Conservation (phyloP, 495 filamentous ascomycete genomes). For the Penicillium manginii region DNA sequence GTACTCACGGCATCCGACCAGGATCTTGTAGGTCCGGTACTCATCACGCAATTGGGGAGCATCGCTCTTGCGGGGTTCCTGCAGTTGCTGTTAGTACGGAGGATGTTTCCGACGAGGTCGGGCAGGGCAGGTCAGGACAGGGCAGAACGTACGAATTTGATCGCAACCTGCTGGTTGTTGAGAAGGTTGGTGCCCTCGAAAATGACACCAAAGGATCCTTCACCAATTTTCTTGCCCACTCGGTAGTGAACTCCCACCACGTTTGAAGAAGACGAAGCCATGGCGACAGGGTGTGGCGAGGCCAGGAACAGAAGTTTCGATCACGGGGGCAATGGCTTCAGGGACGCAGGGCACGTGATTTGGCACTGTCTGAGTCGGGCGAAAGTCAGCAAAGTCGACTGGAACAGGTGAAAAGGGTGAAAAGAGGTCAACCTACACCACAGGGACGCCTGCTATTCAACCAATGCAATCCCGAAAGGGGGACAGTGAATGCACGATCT, state of each 20-base stretch:
- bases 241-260: constrained; percentile 99
- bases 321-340: constrained; percentile 32
- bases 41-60: constrained; percentile 97
- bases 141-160: constrained; percentile 87
- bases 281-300: constrained; percentile 37
- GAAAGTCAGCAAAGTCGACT: constrained; percentile 25
- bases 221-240: constrained; percentile 99
- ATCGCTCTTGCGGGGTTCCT: constrained; percentile 99
- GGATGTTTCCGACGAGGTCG: neutral
- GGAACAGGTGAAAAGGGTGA: neutral
- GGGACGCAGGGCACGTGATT: constrained; percentile 37
- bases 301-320: constrained; percentile 26
- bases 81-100: constrained; percentile 22
- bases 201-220: constrained; percentile 98
- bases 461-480: constrained; percentile 12
- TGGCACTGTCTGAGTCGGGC: constrained; percentile 16
- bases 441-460: constrained; percentile 15
- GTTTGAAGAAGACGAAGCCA: constrained; percentile 96
- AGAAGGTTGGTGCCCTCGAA: constrained; percentile 98
- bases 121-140: no score
- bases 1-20: constrained; percentile 98
- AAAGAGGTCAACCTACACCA: constrained; percentile 23
- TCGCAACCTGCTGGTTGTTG: constrained; percentile 99
- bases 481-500: constrained; percentile 19
- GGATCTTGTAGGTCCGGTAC: constrained; percentile 98